phyloP scores from a whole-genome alignment of 2,329 filamentous ascomycete species.

The Gnomoniopsis sp. region DNA sequence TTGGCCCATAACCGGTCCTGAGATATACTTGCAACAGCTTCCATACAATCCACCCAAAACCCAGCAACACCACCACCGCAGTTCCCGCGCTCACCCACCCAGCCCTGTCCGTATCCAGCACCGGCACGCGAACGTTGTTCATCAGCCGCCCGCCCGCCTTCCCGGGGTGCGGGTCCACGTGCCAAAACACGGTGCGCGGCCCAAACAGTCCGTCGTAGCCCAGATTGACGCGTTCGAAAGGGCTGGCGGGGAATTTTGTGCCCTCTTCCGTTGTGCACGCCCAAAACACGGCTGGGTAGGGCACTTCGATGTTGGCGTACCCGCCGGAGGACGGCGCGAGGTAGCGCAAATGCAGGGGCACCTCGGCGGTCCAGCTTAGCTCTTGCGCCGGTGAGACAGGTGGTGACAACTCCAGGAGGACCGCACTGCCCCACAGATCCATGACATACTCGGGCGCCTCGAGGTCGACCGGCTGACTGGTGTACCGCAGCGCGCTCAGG shows the following conservation, averaged over 20 bases:
- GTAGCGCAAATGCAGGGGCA: slow-evolving; percentile 87
- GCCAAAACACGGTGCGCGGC: slow-evolving; percentile 77
- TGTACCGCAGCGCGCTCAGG: slow-evolving; percentile 62
- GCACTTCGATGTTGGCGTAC: slow-evolving; percentile 55
- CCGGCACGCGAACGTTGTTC: slow-evolving; percentile 60
- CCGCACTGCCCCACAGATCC: slow-evolving; percentile 71
- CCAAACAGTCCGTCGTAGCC: slow-evolving; percentile 83
- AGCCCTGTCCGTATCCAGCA: slow-evolving; percentile 53
- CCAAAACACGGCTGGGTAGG: slow-evolving; percentile 88
- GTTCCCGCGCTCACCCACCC: slow-evolving; percentile 55
- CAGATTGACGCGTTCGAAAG: slow-evolving; percentile 81
- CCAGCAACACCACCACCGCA: slow-evolving; percentile 53
- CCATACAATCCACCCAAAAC: slow-evolving; percentile 68
- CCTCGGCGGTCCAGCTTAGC: slow-evolving; percentile 57
- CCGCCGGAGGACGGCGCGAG: slow-evolving; percentile 59
- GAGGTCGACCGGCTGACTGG: slow-evolving; percentile 77
- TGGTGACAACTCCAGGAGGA: slow-evolving; percentile 71
- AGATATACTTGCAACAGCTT: slow-evolving; percentile 45
- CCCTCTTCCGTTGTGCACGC: slow-evolving; percentile 69
- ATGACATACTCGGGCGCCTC: slow-evolving; percentile 85
- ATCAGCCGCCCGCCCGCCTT: slow-evolving; percentile 37
- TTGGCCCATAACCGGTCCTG: slow-evolving; percentile 29
- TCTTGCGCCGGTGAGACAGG: slow-evolving; percentile 24
- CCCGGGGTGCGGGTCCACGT: slow-evolving; percentile 55
- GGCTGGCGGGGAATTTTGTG: slow-evolving; percentile 68